Conservation (phyloP, 345 rosid genomes). For the Sonneratia caseolaris region DNA sequence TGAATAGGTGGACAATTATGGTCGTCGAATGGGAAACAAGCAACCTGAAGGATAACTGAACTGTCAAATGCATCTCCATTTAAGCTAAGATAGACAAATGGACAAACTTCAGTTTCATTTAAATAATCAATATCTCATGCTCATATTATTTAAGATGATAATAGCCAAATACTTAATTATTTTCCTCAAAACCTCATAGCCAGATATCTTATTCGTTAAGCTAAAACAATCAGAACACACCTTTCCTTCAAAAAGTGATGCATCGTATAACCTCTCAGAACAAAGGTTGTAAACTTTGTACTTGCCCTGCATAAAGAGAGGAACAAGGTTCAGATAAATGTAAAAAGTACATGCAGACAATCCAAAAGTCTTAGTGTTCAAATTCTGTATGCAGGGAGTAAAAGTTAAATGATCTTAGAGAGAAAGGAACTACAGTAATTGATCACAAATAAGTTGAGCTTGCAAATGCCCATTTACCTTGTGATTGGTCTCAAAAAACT, state of each 20-base stretch:
- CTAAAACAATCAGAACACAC: conserved; percentile 21
- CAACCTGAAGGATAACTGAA: conserved; percentile 47
- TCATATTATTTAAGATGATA: background rate
- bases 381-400: background rate
- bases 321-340: background rate
- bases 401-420: background rate
- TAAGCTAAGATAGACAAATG: background rate
- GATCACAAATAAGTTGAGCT: background rate
- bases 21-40: conserved; percentile 90
- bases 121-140: background rate
- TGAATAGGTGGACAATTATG: conserved; percentile 94
- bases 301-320: conserved; percentile 49
- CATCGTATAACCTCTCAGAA: conserved; percentile 87
- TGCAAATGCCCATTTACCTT: conserved; percentile 38
- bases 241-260: conserved; percentile 83
- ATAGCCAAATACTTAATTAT: background rate
- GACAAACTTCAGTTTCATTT: background rate
- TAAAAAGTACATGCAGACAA: background rate
- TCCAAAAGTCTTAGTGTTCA: background rate
- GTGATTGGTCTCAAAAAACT: conserved; percentile 83
- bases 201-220: background rate
- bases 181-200: background rate
- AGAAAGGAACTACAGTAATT: background rate
- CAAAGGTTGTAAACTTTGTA: conserved; percentile 95
- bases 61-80: conserved; percentile 9